Conservation (phyloP, 768 basidiomycete species). For the Calocybe gangraenosa region DNA sequence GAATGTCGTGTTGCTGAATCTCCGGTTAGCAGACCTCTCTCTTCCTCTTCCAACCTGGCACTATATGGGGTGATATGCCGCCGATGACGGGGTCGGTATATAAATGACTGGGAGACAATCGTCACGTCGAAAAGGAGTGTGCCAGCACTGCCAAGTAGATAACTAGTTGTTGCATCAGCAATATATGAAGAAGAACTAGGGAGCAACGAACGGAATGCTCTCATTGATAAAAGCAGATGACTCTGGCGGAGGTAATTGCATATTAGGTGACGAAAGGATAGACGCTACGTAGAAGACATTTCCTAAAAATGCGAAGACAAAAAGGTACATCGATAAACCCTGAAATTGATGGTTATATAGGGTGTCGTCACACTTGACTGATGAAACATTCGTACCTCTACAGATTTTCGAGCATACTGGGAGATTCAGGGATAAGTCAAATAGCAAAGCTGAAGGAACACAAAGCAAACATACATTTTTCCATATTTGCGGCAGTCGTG, state of each 20-base stretch:
- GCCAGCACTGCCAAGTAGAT: slow-evolving; percentile 88
- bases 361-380: background rate
- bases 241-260: slow-evolving; percentile 51
- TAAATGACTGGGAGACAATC: slow-evolving; percentile 80
- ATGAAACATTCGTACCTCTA: slow-evolving; percentile 50
- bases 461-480: slow-evolving; percentile 75
- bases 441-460: background rate
- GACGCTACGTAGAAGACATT: slow-evolving; percentile 92
- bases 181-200: background rate
- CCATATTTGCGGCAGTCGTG: slow-evolving; percentile 96
- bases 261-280: slow-evolving; percentile 73
- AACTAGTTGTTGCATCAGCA: slow-evolving; percentile 36
- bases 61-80: slow-evolving; percentile 28
- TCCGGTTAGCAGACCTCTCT: slow-evolving; percentile 41
- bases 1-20: slow-evolving; percentile 33
- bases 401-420: slow-evolving; percentile 85
- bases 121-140: slow-evolving; percentile 92
- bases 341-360: slow-evolving; percentile 24
- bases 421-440: slow-evolving; percentile 4
- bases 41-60: slow-evolving; percentile 34
- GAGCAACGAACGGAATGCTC: slow-evolving; percentile 70
- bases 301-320: slow-evolving; percentile 90
- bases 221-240: slow-evolving; percentile 70
- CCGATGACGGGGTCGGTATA: slow-evolving; percentile 59
- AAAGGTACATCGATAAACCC: slow-evolving; percentile 92